These are phyloP conservation scores for Colletotrichum trifolii DNA, from an alignment of 2,329 filamentous ascomycete species.

Conservation along the genomic window DNA sequence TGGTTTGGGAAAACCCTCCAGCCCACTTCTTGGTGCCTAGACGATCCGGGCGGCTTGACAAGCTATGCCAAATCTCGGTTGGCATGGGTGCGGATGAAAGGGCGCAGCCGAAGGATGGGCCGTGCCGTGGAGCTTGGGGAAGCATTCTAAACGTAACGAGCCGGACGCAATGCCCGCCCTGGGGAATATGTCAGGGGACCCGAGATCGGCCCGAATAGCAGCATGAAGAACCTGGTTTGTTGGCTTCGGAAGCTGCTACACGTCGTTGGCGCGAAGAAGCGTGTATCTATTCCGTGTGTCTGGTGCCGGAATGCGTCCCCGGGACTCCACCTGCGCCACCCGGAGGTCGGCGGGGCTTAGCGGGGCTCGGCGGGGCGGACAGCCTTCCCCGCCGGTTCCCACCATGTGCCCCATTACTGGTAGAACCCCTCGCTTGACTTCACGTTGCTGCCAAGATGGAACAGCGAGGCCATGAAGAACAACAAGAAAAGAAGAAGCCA, in stretches of 20 bases:
- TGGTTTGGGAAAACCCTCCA: too few relatives aligned
- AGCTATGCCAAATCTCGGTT: neutral
- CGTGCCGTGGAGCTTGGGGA: constrained; percentile 5
- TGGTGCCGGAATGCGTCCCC: neutral
- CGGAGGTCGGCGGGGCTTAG: too few relatives aligned
- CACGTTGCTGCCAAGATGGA: constrained; percentile 2
- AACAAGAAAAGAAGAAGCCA: too few relatives aligned
- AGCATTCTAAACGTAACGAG: constrained; percentile 2
- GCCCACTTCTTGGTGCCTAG: too few relatives aligned
- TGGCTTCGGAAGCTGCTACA: neutral
- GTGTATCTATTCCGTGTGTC: neutral
- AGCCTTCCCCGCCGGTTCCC: neutral
- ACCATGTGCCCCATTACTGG: neutral
- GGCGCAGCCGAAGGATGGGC: constrained; percentile 4
- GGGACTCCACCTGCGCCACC: neutral
- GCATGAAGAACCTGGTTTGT: neutral
- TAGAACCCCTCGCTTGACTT: neutral
- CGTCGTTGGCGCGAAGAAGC: too few relatives aligned
- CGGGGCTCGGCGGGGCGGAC: too few relatives aligned
- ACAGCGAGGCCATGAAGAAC: neutral
- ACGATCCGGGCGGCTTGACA: neutral
- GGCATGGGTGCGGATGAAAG: constrained; percentile 7
- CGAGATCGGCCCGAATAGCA: constrained; percentile 4
- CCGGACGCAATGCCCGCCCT: neutral
- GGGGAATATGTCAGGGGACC: neutral